Conservation (phyloP, 441 rosid genomes). For the Populus hybrid region DNA sequence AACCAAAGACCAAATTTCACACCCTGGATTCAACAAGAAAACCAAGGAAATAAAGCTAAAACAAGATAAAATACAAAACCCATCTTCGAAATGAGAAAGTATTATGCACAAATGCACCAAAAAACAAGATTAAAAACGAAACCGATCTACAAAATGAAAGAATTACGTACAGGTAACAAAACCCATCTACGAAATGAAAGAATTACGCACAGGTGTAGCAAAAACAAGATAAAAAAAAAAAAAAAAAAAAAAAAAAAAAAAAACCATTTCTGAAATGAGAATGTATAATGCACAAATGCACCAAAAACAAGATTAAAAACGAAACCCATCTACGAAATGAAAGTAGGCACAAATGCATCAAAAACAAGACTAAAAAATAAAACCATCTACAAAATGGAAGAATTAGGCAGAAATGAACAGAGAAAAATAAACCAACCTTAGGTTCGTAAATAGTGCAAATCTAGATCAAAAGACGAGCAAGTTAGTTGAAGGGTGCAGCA, state of each 20-base stretch:
- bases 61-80: neutral
- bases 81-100: neutral
- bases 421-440: neutral
- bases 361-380: too few relatives aligned
- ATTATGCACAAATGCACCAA: neutral
- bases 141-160: neutral
- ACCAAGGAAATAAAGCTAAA: neutral
- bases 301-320: too few relatives aligned
- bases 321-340: too few relatives aligned
- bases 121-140: neutral
- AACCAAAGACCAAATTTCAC: neutral
- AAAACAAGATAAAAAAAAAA: too few relatives aligned
- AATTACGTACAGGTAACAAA: neutral
- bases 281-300: too few relatives aligned
- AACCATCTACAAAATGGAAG: neutral
- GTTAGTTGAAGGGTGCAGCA: neutral
- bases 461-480: neutral
- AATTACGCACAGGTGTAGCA: too few relatives aligned
- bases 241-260: too few relatives aligned
- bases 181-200: neutral
- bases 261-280: too few relatives aligned
- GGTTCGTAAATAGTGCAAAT: neutral
- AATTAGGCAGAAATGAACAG: neutral
- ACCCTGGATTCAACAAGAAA: neutral
- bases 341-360: neutral